Conservation (phyloP, 139 green algal species). For the Monoraphidium neglectum region DNA sequence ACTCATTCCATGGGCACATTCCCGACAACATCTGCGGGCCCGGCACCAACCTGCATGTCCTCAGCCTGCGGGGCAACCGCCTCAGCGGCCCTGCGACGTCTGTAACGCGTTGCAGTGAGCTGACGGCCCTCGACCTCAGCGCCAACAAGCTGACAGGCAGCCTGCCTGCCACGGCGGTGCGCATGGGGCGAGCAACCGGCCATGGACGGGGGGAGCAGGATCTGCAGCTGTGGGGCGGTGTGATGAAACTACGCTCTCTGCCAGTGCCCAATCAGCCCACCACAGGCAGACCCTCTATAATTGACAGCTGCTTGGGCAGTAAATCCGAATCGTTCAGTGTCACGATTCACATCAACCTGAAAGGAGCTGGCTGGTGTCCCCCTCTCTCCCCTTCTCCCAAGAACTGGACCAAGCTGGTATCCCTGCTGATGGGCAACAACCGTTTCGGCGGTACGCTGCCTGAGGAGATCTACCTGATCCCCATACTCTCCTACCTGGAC, state of each 20-base stretch:
- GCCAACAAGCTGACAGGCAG: slow-evolving; percentile 16
- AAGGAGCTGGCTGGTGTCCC: too few species aligned
- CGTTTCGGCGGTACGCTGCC: neutral
- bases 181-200: too few species aligned
- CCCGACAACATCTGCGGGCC: slow-evolving; percentile 5
- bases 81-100: neutral
- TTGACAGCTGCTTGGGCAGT: too few species aligned
- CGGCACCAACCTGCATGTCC: slow-evolving; percentile 13
- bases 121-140: slow-evolving; percentile 26
- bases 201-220: too few species aligned
- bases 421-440: slow-evolving; percentile 20
- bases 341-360: too few species aligned
- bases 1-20: slow-evolving; percentile 7
- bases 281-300: too few species aligned
- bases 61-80: slow-evolving; percentile 10
- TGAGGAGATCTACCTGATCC: slow-evolving; percentile 2
- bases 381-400: too few species aligned
- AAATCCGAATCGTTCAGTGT: too few species aligned
- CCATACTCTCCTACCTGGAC: slow-evolving; percentile 22
- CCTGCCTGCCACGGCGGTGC: neutral
- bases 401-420: neutral
- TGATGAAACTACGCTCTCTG: neutral
- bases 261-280: too few species aligned
- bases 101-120: slow-evolving; percentile 9
- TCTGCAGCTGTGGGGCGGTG: neutral